A percentile compares a stretch with the other conserved stretches of the same genome.
These are phyloP conservation scores for Cylindrodendrum hubeiense DNA, from an alignment of 2,329 filamentous ascomycete genomes.

Conservation along the genomic window DNA sequence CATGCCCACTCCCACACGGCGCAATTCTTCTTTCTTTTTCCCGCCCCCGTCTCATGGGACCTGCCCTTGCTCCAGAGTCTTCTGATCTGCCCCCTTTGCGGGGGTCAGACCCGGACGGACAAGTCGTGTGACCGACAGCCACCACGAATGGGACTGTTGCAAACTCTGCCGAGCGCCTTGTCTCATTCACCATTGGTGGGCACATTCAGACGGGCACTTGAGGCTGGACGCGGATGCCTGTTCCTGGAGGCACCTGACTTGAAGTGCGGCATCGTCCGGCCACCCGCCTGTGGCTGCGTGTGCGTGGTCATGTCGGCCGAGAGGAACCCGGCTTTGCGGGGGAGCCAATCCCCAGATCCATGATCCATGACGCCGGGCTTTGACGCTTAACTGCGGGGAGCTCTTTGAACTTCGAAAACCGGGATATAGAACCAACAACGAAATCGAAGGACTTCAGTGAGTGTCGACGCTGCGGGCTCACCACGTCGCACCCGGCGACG, in stretches of 20 bases:
- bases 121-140: slow-evolving; percentile 43
- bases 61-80: slow-evolving; percentile 37
- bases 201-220: slow-evolving; percentile 18
- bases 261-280: slow-evolving; percentile 29
- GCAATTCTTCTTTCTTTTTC: slow-evolving; percentile 24
- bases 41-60: slow-evolving; percentile 5
- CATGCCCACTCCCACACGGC: slow-evolving; percentile 2
- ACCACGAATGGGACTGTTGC: slow-evolving; percentile 24
- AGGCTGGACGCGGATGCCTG: slow-evolving; percentile 27
- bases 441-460: not conserved
- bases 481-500: not conserved
- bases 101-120: slow-evolving; percentile 29
- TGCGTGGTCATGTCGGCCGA: slow-evolving; percentile 36
- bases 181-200: slow-evolving; percentile 23
- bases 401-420: not conserved
- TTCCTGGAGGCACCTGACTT: slow-evolving; percentile 43
- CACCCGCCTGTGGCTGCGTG: slow-evolving; percentile 23
- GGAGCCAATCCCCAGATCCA: slow-evolving; percentile 7
- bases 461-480: not conserved
- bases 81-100: slow-evolving; percentile 39
- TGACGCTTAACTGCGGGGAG: slow-evolving; percentile 16
- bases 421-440: not conserved
- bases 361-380: slow-evolving; percentile 11
- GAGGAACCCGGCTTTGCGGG: slow-evolving; percentile 30
- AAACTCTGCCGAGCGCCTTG: slow-evolving; percentile 31